Percentiles rank a stretch among this genome's conserved stretches.
These are phyloP conservation scores for Dendrobium huoshanense DNA, from an alignment of 106 monocot species.

Conservation along the genomic window DNA sequence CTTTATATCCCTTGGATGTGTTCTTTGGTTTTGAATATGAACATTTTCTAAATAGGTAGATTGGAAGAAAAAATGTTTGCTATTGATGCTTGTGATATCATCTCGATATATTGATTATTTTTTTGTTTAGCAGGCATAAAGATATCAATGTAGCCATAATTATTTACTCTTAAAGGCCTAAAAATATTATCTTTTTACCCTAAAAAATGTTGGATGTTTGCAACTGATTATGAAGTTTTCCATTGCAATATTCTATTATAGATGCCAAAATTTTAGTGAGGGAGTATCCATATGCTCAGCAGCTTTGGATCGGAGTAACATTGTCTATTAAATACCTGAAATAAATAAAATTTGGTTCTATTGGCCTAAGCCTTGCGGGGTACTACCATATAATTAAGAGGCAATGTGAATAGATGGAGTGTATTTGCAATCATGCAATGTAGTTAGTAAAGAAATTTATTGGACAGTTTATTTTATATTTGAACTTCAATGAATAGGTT, in stretches of 20 bases:
- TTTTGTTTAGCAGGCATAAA: not conserved
- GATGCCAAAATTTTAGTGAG: not conserved
- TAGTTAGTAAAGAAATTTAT: not conserved
- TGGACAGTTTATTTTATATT: not conserved
- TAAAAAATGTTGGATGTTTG: not conserved
- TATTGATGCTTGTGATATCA: not conserved
- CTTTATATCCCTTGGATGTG: not conserved
- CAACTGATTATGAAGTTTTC: not conserved
- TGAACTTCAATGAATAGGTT: not conserved
- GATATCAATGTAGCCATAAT: not conserved
- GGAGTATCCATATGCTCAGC: not conserved
- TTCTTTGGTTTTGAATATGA: not conserved
- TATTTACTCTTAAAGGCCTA: not conserved
- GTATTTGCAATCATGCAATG: not conserved
- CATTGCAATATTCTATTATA: not conserved
- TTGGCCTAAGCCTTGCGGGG: not conserved
- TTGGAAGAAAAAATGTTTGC: not conserved
- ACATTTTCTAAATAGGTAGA: not conserved
- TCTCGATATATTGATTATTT: not conserved
- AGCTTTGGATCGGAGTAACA: not conserved
- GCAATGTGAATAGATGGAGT: not conserved
- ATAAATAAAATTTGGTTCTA: not conserved
- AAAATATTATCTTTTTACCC: not conserved
- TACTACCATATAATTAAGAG: not conserved
- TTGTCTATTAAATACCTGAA: not conserved